A percentile compares a stretch with the other conserved stretches of the same genome.
phyloP scores from a whole-genome alignment of 139 green algal species.

The Dunaliella sp. region DNA sequence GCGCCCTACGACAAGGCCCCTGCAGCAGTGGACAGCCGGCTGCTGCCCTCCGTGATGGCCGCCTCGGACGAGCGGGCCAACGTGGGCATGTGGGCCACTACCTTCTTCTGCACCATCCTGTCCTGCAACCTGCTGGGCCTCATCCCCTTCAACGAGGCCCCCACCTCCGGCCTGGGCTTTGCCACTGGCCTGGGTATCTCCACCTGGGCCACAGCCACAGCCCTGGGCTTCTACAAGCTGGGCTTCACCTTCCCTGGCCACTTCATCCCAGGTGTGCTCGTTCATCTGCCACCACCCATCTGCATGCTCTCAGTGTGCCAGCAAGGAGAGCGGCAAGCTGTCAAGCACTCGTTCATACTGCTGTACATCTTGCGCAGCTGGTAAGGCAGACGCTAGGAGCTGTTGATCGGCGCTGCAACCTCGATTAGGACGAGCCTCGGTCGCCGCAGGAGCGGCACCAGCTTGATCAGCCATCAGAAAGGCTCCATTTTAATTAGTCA shows the following conservation, averaged over 20 bases:
- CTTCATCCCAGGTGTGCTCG: conserved; percentile 43
- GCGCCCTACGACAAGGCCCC: conserved; percentile 43
- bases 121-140: conserved; percentile 50
- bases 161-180: conserved; percentile 50
- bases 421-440: too few relatives aligned
- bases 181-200: conserved; percentile 47
- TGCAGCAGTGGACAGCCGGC: conserved; percentile 34
- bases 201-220: conserved; percentile 48
- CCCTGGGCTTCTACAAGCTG: conserved; percentile 47
- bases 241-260: conserved; percentile 49
- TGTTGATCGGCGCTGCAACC: too few relatives aligned
- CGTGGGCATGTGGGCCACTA: conserved; percentile 45
- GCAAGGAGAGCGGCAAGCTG: too few relatives aligned
- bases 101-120: conserved; percentile 50
- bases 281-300: not conserved
- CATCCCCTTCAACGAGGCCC: conserved; percentile 48
- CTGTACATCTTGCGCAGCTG: too few relatives aligned
- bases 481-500: too few relatives aligned
- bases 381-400: too few relatives aligned
- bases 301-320: too few relatives aligned
- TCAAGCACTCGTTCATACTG: not conserved
- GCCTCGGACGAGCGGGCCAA: conserved; percentile 29
- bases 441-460: too few relatives aligned
- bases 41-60: conserved; percentile 38
- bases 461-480: too few relatives aligned